Percentiles rank a stretch among this genome's conserved stretches.
Conservation (phyloP, 1,284 basidiomycete genomes). For the Microbotryomycetes sp. region DNA sequence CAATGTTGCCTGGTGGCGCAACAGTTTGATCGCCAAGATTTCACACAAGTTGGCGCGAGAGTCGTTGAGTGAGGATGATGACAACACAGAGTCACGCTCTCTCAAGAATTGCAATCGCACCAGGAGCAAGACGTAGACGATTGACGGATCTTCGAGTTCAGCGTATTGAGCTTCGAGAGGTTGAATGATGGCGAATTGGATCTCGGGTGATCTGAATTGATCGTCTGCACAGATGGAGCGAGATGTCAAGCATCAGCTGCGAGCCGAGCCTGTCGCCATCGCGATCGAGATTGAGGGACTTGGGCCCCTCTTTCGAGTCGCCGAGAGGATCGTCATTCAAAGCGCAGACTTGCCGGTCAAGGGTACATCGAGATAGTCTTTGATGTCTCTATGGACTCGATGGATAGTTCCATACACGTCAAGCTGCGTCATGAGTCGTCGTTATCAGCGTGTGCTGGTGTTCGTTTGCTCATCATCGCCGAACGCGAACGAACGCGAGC, state of each 20-base stretch:
- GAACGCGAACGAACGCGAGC: neutral
- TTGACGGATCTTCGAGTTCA: slow-evolving; percentile 8
- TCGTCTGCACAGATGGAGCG: neutral
- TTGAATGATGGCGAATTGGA: slow-evolving; percentile 20
- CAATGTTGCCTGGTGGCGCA: slow-evolving; percentile 24
- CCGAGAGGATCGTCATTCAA: too few relatives aligned
- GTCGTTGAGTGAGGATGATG: slow-evolving; percentile 33
- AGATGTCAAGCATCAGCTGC: neutral
- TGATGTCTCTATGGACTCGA: slow-evolving; percentile 10
- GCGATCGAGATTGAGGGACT: too few relatives aligned
- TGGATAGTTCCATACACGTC: slow-evolving; percentile 8
- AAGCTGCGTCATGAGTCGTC: neutral
- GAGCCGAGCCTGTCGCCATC: too few relatives aligned
- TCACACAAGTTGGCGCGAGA: slow-evolving; percentile 38
- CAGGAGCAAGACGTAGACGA: slow-evolving; percentile 34
- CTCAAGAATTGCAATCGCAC: slow-evolving; percentile 29
- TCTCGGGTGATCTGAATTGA: slow-evolving; percentile 9
- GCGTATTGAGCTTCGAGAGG: slow-evolving; percentile 16
- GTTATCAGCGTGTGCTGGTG: too few relatives aligned
- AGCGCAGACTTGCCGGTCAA: slow-evolving; percentile 24
- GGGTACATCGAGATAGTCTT: slow-evolving; percentile 21
- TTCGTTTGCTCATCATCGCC: neutral
- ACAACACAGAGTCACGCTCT: slow-evolving; percentile 18
- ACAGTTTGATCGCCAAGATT: slow-evolving; percentile 35
- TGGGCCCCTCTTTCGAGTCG: too few relatives aligned